Percentiles rank a stretch among this genome's conserved stretches.
Conservation (phyloP, 2,329 filamentous ascomycete species). For the Pseudogymnoascus sp. region DNA sequence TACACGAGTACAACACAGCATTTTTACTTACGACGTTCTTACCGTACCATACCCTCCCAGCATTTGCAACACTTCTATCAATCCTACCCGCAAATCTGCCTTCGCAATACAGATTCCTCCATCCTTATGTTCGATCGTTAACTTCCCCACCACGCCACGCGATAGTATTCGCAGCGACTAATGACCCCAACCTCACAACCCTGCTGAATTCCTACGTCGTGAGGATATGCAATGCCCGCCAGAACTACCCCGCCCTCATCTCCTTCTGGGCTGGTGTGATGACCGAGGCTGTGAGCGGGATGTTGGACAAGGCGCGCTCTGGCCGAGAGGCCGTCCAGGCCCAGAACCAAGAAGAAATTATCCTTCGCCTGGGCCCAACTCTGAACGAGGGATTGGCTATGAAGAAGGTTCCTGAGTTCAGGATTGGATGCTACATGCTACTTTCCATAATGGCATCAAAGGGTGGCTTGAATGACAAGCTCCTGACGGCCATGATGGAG, state of each 20-base stretch:
- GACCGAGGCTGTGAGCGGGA: slow-evolving; percentile 75
- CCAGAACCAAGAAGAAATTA: slow-evolving; percentile 69
- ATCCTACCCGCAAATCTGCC: slow-evolving; percentile 74
- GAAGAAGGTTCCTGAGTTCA: slow-evolving; percentile 67
- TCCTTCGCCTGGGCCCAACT: slow-evolving; percentile 60
- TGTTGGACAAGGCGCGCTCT: slow-evolving; percentile 69
- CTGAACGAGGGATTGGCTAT: slow-evolving; percentile 71
- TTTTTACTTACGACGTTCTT: slow-evolving; percentile 77
- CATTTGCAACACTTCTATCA: slow-evolving; percentile 78
- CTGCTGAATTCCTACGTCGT: slow-evolving; percentile 72
- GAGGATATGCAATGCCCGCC: slow-evolving; percentile 59
- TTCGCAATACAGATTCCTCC: slow-evolving; percentile 70
- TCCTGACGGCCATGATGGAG: slow-evolving; percentile 84
- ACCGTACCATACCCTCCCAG: slow-evolving; percentile 79
- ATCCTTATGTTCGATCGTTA: slow-evolving; percentile 73
- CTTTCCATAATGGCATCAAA: slow-evolving; percentile 79
- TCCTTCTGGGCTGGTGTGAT: slow-evolving; percentile 88
- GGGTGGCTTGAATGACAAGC: slow-evolving; percentile 65
- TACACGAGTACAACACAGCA: slow-evolving; percentile 84
- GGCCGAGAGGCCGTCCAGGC: slow-evolving; percentile 68
- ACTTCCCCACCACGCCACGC: slow-evolving; percentile 70
- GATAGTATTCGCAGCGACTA: slow-evolving; percentile 74
- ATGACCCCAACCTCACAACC: slow-evolving; percentile 67
- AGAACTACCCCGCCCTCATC: slow-evolving; percentile 68
- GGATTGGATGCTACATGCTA: slow-evolving; percentile 87